Base-by-base conservation (phyloP, 2,329 filamentous ascomycete species). In the Monilinia aucupariae region DNA sequence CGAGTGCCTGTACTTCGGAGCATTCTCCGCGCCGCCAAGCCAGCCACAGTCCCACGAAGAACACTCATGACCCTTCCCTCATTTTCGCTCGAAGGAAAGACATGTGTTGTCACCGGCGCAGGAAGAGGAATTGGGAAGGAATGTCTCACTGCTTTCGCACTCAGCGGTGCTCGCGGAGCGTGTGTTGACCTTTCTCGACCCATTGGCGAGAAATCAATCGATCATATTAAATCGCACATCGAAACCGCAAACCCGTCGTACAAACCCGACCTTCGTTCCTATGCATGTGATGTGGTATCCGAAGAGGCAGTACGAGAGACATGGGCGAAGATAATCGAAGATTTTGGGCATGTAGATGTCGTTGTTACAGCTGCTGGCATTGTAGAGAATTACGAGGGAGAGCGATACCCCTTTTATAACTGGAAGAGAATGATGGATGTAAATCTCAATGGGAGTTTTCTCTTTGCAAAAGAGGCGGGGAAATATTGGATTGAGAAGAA, bases 121-220 rank as follows among this genome's bases (percentile, higher is more conserved):
- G 80, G 76, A 10, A 77, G 80, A 20, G 80, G 81, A 17, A 74
- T 83, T 0, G 81, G 81, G 17, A 78, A 82, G 48, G 78, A 77
- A 22, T 75, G 83, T 17, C 78, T 81, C 5, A 73, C 74, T 34
- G 81, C 69, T 30, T 70, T 71, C 49, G 67, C 70, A 15, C 62
- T 68, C n/a, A 70, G 68, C 53, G 69, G 68, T 22, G 69, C 70
- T 27, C 64, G 63, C 32, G 70, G 69, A 43, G 70, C 69, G 17
- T 70, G 68, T 27, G 61, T 71, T 34, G 70, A 71, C 41, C 55
- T 71, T 1, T 67, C 66, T 3, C 20, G 64, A 8, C 25, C 65
- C 30, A 53, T 37, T n/a, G 65, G 66, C 20, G 39, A 69, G 37
- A 58, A 67, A 2, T 74, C 73, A 13, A 71, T 75, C 58, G 59